Evolutionary conservation across 139 green algal genomes (phyloP).

Genomic region (Yamagishiella unicocca): DNA sequence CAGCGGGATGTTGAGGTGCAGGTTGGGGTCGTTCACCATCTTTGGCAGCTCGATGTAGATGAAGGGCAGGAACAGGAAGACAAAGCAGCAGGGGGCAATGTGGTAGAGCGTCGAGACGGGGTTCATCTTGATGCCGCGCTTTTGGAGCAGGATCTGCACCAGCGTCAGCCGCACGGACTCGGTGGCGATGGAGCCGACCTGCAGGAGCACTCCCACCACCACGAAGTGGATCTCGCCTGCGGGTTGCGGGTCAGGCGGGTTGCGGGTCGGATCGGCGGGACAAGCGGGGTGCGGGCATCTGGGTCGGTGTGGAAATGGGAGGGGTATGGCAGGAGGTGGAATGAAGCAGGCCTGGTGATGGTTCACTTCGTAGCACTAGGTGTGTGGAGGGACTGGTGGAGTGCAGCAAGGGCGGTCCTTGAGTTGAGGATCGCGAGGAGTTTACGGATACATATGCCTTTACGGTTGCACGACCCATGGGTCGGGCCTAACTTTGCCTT

Average conservation of each 20-base stretch:
- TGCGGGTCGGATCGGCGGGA: no score
- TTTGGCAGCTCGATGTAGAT: constrained; percentile 72
- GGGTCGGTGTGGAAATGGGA: no score
- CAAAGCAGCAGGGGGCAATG: constrained; percentile 80
- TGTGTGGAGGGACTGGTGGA: no score
- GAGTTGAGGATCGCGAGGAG: no score
- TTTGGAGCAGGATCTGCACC: constrained; percentile 88
- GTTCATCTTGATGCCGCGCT: constrained; percentile 84
- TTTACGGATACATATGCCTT: no score
- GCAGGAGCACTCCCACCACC: constrained; percentile 69
- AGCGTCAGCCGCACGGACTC: constrained; percentile 70
- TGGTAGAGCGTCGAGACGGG: constrained; percentile 89
- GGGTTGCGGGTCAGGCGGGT: background rate
- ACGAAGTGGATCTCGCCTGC: constrained; percentile 77
- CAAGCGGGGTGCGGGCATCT: no score
- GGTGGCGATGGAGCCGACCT: constrained; percentile 63
- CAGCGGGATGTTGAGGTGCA: constrained; percentile 60
- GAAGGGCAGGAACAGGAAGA: constrained; percentile 76
- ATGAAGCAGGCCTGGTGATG: no score
- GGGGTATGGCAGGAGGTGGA: no score
- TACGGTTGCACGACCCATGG: no score
- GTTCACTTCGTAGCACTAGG: no score
- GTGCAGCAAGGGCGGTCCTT: no score
- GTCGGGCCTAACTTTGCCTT: no score
- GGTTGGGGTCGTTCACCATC: constrained; percentile 68